A percentile compares a stretch with the other conserved stretches of the same genome.
phyloP scores from a whole-genome alignment of 2,329 filamentous ascomycete species.

The Fonsecaea multimorphosa region DNA sequence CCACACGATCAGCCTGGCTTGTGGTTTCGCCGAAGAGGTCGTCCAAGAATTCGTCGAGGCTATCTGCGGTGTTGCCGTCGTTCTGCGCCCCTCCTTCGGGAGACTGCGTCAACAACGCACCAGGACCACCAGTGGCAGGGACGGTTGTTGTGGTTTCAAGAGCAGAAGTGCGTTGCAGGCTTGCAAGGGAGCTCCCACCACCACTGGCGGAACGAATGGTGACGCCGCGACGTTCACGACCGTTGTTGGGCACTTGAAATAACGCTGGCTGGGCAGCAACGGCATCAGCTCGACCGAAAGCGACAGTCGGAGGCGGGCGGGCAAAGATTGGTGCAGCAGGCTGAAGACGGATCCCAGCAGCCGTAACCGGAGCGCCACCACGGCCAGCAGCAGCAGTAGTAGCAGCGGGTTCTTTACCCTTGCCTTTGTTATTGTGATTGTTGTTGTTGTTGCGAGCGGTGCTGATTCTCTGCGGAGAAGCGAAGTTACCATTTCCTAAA shows the following conservation, averaged over 20 bases:
- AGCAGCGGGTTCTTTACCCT: slow-evolving; percentile 14
- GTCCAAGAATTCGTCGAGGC: slow-evolving; percentile 10
- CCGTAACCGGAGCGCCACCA: background rate
- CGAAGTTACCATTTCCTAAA: slow-evolving; percentile 27
- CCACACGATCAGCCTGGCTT: slow-evolving; percentile 2
- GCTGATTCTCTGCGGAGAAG: slow-evolving; percentile 24
- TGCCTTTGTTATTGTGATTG: slow-evolving; percentile 3
- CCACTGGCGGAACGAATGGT: slow-evolving; percentile 20
- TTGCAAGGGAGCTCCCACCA: slow-evolving; percentile 1
- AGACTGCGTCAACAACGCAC: background rate
- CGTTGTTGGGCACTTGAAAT: background rate
- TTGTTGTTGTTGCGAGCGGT: slow-evolving; percentile 13
- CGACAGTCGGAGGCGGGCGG: background rate
- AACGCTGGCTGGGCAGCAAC: background rate
- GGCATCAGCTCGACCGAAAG: background rate
- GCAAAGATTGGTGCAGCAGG: slow-evolving; percentile 5
- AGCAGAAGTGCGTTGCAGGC: background rate
- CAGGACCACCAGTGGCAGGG: background rate
- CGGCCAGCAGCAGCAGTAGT: background rate
- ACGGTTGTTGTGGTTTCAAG: background rate
- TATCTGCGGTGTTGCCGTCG: background rate
- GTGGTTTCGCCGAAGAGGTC: slow-evolving; percentile 11
- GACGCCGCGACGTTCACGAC: slow-evolving; percentile 22
- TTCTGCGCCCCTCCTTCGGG: background rate
- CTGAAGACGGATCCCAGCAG: slow-evolving; percentile 8